These are phyloP conservation scores for Apiotrichum gracile DNA, from an alignment of 1,284 basidiomycete genomes.

Conservation along the genomic window DNA sequence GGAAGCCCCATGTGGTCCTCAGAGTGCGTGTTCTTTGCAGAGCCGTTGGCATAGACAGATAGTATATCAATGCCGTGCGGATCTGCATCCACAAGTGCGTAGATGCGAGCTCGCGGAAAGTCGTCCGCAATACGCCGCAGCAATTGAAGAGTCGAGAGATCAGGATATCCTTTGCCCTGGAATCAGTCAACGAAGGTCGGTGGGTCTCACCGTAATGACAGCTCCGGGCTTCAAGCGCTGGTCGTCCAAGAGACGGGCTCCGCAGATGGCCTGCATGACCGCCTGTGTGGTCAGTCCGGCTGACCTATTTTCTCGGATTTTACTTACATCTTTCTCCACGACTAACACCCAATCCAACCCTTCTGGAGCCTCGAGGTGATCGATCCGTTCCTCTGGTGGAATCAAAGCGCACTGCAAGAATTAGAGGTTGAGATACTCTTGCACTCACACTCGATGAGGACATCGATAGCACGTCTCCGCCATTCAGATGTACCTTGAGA, in stretches of 20 bases:
- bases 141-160: constrained; percentile 77
- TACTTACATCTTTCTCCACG: constrained; percentile 78
- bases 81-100: constrained; percentile 80
- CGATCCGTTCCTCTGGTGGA: constrained; percentile 65
- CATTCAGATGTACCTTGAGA: constrained; percentile 56
- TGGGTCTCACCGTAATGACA: constrained; percentile 35
- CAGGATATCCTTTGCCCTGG: constrained; percentile 91
- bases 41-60: constrained; percentile 61
- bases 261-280: constrained; percentile 74
- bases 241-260: constrained; percentile 52
- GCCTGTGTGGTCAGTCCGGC: constrained; percentile 55
- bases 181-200: neutral
- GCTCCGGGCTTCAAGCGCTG: constrained; percentile 39
- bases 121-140: constrained; percentile 63
- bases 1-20: constrained; percentile 52
- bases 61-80: constrained; percentile 84
- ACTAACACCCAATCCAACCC: constrained; percentile 69
- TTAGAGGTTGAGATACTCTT: neutral
- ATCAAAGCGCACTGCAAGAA: constrained; percentile 64
- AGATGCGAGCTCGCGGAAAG: constrained; percentile 63
- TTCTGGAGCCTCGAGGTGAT: constrained; percentile 53
- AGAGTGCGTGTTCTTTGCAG: constrained; percentile 19
- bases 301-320: rapidly evolving
- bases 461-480: constrained; percentile 54
- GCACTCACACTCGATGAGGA: constrained; percentile 55